Base-by-base conservation (phyloP, 441 rosid genomes). In the Populus hybrid region DNA sequence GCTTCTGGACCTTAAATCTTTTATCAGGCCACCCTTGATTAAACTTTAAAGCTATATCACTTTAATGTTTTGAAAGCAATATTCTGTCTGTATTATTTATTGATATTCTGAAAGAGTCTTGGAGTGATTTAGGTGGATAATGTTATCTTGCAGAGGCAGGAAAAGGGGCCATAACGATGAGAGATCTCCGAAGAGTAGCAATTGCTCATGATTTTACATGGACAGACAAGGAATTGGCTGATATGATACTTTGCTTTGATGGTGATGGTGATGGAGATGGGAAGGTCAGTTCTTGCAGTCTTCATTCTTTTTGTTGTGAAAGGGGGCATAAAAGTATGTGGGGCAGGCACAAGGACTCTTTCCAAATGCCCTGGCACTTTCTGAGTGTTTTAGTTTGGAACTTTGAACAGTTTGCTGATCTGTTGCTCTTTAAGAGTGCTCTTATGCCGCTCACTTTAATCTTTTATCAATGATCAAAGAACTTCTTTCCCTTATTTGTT, bases 241-340 rank as follows among this genome's bases (percentile, higher is more conserved):
- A 88, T 86, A 94, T 94, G 98, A 85, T 92, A 76, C 83, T 72
- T 77, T 90, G 82, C 87, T 94, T 92, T 84, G 97, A 94, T 79
- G 65, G 80, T 84, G 97, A 94, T 79, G 65, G 80, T 6, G 85
- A 90, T 72, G 81, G 87, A 26, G 93, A 89, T 83, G 89, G 91
- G 72, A 91, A 89, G 97, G 95, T 94, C 26, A 53, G 84, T 82
- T 63, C 12, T 76, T 80, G 46, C 38, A 73, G 35, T 9, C n/a
- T 53, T 23, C 19, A 28, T 59, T 66, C 18, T 46, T 4, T 64
- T 46, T 40, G 1, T 10, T 40, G 1, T 40, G 18, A 28, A 5
- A 28, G 18, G n/a, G 26, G 36, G 40, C 23, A 9, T 16, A 36
- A 36, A 14, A 16, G 6, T 3, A 4, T n/a, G 32, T 63, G 65